Base-by-base conservation (phyloP, 2,329 filamentous ascomycete species). In the Phoma herbarum region DNA sequence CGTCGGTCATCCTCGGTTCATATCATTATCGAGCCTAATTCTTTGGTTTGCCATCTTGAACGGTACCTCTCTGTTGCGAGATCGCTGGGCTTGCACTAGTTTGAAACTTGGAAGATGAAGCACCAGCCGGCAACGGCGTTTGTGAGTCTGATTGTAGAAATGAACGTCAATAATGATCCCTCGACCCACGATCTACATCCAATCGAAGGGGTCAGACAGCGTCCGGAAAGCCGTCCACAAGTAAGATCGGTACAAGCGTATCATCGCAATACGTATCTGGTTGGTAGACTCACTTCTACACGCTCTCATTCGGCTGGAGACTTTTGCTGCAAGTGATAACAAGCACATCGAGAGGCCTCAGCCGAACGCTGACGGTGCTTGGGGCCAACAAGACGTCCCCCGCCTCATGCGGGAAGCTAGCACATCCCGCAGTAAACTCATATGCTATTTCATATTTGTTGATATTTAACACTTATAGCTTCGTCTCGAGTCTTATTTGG, bases 51-150 rank as follows among this genome's bases (percentile, higher is more conserved):
- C 18, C 8, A 10, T 39, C 18, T n/a, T 39, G n/a, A 39, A 42
- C 39, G 37, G 37, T 22, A 39, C 10, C 8, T 22, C 20, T 11
- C 12, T 22, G 20, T 20, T 33, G 20, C 51, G 25, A 45, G 9
- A 61, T 57, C 20, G 20, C 59, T 60, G 59, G 57, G 63, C 65
- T 58, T 68, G 64, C 64, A 69, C 61, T 67, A 68, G 64, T 45
- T 45, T 62, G 58, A 68, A 69, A 67, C 64, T 51, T 39, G 28
- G 10, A 23, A 39, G 12, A 22, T 18, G 43, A 10, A 47, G 35
- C 22, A 26, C 2, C 16, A 35, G 31, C 52, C 41, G 20, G 7
- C 14, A 31, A n/a, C 26, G 5, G 10, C 12, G 7, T 22, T 22
- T 25, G 9, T n/a, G 10, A 12, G 25, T 26, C 18, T 14, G 11